phyloP scores from a whole-genome alignment of 164 flowering plant genomes.

The Stephania yunnanensis region DNA sequence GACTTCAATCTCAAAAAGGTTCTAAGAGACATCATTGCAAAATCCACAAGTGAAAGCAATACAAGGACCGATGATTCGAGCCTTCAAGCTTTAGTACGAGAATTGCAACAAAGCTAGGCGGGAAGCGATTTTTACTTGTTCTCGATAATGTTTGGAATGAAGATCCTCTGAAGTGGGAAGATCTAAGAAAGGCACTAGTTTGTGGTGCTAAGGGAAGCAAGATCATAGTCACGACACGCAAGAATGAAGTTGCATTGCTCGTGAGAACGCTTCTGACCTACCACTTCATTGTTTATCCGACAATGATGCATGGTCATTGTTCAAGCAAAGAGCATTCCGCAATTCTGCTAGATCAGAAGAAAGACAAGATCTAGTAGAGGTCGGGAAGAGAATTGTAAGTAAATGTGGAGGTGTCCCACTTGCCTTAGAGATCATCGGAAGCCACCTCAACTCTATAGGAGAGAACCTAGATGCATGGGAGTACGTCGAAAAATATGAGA shows the following conservation, averaged over 20 bases:
- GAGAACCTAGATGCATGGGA: neutral
- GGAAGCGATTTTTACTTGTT: too few species aligned
- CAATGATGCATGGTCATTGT: neutral
- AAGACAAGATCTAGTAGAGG: neutral
- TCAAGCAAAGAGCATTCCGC: neutral
- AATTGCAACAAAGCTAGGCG: too few species aligned
- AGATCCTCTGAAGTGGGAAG: neutral
- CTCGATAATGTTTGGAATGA: too few species aligned
- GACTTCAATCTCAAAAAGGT: too few species aligned
- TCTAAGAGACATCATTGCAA: too few species aligned
- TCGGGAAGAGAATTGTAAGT: neutral
- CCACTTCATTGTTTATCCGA: neutral
- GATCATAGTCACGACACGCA: neutral
- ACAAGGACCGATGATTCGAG: too few species aligned
- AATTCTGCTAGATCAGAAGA: neutral
- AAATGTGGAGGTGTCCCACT: constrained; percentile 1
- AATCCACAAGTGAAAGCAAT: too few species aligned
- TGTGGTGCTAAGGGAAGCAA: constrained; percentile 10
- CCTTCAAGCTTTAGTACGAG: too few species aligned
- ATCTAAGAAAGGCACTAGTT: neutral
- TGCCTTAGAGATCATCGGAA: neutral
- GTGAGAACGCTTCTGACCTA: neutral
- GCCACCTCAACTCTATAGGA: neutral
- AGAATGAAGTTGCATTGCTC: neutral
- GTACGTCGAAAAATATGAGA: neutral